Conservation (phyloP, 352 stramenopile genomes). For the Plasmopara muralis region DNA sequence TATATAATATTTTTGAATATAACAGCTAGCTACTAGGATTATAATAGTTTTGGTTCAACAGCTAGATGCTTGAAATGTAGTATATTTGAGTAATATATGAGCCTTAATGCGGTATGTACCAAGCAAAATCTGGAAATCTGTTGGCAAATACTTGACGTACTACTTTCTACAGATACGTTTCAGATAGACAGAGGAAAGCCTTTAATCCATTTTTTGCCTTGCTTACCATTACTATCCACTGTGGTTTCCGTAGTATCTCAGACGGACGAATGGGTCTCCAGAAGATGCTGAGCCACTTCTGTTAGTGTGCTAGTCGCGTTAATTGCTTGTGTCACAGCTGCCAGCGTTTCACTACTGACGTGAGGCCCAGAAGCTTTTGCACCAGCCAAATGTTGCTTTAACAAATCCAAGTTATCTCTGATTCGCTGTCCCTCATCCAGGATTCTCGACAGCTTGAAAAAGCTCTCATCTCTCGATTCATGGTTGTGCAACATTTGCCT, state of each 20-base stretch:
- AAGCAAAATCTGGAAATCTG: too few relatives aligned
- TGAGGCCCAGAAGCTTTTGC: conserved; percentile 9
- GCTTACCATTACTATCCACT: too few relatives aligned
- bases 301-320: conserved; percentile 21
- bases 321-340: conserved; percentile 23
- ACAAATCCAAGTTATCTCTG: conserved; percentile 37
- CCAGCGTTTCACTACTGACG: conserved; percentile 20
- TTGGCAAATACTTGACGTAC: too few relatives aligned
- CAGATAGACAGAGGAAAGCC: too few relatives aligned
- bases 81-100: too few relatives aligned
- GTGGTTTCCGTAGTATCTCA: neutral
- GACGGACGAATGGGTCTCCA: conserved; percentile 25
- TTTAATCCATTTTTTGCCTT: too few relatives aligned
- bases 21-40: too few relatives aligned
- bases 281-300: conserved; percentile 17
- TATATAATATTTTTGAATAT: too few relatives aligned
- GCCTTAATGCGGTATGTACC: too few relatives aligned
- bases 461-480: conserved; percentile 37
- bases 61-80: too few relatives aligned
- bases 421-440: conserved; percentile 34
- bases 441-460: conserved; percentile 36
- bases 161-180: too few relatives aligned
- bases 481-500: conserved; percentile 53
- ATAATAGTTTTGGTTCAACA: too few relatives aligned
- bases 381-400: conserved; percentile 37